Evolutionary conservation across 192 early-diverging fungal genomes (phyloP), one percentile per base, ranked within the genome.

Genomic region (Dispira simplex): DNA sequence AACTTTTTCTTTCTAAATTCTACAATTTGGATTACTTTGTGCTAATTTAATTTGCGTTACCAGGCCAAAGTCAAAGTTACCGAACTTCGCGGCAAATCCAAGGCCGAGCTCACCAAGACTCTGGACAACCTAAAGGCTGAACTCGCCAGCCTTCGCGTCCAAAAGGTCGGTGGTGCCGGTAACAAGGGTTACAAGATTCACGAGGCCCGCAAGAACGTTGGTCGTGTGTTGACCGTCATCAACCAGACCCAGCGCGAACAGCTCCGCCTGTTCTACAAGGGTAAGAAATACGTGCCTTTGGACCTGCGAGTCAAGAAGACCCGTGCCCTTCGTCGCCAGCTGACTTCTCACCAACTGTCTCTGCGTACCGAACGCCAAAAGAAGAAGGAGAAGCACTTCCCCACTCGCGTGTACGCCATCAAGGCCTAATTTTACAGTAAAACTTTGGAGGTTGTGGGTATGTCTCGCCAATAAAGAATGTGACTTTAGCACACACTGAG

Each of bases 281-380:
- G 84, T 72, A 96, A 93, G 86, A 97, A 96, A 85, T 89, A 90
- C 81, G 70, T 83, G 46, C 96, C 96, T 64, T 78, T 93, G 67
- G 96, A 99, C 79, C 89, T 99, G 78, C 91, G 96, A 72, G 79
- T 78, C 74, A 99, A 99, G 89, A 92, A 93, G 86, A 99, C 95
- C 67, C 92, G 96, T 73, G 96, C 96, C 67, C 88, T 97, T 77
- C 92, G 96, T 64, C 91, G 93, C 70, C 86, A 87, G 65, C 80
- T 99, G 78, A 93, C 92, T 82, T 73, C 80, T 70, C 64, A 74
- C 72, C 91, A 98, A 81, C 70, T 73, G 48, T 70, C 83, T 64
- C 73, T 73, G 70, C 93, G 89, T 86, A 98, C 95, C 66, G 68
- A 88, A 66, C 86, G 83, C 79, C 87, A 92, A 76, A 77, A 78